Conservation (phyloP, 257 asterid species). For the Gentiana dahurica region DNA sequence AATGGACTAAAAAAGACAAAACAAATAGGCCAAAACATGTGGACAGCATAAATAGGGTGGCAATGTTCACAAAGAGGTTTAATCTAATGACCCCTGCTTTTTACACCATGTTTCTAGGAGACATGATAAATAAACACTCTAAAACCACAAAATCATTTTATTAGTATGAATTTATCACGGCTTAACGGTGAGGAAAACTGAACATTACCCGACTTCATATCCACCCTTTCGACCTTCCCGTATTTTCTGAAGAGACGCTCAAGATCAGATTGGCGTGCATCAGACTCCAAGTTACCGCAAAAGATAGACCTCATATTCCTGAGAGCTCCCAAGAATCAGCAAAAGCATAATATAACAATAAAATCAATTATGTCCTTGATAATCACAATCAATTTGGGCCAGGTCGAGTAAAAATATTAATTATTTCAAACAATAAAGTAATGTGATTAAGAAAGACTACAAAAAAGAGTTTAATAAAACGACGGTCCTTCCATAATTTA, state of each 20-base stretch:
- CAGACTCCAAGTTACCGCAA: constrained; percentile 89
- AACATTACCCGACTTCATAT: constrained; percentile 73
- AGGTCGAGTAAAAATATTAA: too few relatives aligned
- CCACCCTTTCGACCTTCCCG: constrained; percentile 92
- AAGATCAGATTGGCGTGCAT: constrained; percentile 71
- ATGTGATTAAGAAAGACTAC: too few relatives aligned
- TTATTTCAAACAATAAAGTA: too few relatives aligned
- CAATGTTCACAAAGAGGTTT: too few relatives aligned
- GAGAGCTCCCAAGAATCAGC: constrained; percentile 2
- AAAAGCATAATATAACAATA: neutral
- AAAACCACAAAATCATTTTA: too few relatives aligned
- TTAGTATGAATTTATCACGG: too few relatives aligned
- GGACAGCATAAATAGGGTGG: neutral
- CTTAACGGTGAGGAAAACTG: neutral
- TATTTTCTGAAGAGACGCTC: constrained; percentile 82
- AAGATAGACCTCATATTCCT: constrained; percentile 62
- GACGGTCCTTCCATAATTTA: too few relatives aligned
- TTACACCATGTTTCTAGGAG: too few relatives aligned
- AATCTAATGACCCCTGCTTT: too few relatives aligned
- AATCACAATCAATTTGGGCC: too few relatives aligned
- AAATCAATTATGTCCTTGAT: neutral
- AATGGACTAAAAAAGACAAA: constrained; percentile 5
- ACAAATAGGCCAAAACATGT: neutral
- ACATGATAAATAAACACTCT: too few relatives aligned
- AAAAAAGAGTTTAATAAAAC: too few relatives aligned